Conservation (phyloP, 306 rosid species). For the Lathyrus tuberosus region DNA sequence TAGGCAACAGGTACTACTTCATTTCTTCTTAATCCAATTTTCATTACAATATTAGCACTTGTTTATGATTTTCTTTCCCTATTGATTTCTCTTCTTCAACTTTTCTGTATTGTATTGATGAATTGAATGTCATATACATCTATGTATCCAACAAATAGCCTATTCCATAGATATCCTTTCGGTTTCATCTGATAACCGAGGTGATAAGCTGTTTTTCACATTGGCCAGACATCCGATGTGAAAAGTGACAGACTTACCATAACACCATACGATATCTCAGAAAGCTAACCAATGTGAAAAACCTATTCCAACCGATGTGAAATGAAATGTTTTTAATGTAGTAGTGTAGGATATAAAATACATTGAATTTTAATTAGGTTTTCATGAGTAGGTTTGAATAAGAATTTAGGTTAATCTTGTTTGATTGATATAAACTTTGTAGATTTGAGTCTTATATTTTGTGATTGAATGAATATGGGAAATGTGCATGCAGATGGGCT, state of each 20-base stretch:
- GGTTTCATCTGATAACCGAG: too few relatives aligned
- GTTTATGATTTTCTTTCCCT: neutral
- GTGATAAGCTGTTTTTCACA: too few relatives aligned
- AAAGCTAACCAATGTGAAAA: too few relatives aligned
- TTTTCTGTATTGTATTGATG: neutral
- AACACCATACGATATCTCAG: too few relatives aligned
- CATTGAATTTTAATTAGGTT: neutral
- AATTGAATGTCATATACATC: neutral
- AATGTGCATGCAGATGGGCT: constrained; percentile 74
- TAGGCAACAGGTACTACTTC: constrained; percentile 66
- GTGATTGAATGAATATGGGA: neutral
- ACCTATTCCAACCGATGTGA: too few relatives aligned
- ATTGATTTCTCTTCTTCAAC: neutral
- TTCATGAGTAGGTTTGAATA: neutral
- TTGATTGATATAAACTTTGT: neutral
- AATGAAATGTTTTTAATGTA: too few relatives aligned
- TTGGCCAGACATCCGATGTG: too few relatives aligned
- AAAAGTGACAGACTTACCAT: too few relatives aligned
- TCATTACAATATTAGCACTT: neutral
- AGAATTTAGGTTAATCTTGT: neutral
- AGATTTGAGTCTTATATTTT: neutral
- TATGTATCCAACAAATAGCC: too few relatives aligned
- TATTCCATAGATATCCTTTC: too few relatives aligned
- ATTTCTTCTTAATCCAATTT: neutral
- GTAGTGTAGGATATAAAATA: neutral